These are phyloP conservation scores for Rhodotorula taiwanensis DNA, from an alignment of 768 basidiomycete genomes.

Conservation along the genomic window DNA sequence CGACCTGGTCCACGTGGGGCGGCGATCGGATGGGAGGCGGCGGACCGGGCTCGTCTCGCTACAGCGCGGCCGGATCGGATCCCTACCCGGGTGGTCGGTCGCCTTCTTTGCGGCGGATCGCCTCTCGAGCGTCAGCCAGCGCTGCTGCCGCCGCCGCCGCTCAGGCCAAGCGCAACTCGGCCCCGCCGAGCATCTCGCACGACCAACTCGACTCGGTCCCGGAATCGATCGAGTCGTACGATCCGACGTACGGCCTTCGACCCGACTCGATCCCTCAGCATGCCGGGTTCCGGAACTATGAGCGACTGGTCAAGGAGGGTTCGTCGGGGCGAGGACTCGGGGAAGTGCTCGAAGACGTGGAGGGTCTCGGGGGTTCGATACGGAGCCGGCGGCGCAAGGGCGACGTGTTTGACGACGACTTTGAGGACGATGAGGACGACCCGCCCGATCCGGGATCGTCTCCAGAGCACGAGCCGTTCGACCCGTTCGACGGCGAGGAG, in stretches of 20 bases:
- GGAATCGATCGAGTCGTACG: conserved; percentile 71
- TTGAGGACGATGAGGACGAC: too few relatives aligned
- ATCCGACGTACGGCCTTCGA: conserved; percentile 91
- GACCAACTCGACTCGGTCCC: conserved; percentile 48
- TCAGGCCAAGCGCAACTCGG: too few relatives aligned
- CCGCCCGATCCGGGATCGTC: conserved; percentile 9
- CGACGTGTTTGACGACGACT: background rate
- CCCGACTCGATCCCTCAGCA: conserved; percentile 84
- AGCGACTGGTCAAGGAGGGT: conserved; percentile 54
- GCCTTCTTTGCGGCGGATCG: background rate
- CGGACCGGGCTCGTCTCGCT: background rate
- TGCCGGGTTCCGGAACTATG: conserved; percentile 70
- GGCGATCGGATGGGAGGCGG: background rate
- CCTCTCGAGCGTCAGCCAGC: too few relatives aligned
- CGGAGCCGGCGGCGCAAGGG: background rate
- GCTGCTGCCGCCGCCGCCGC: too few relatives aligned
- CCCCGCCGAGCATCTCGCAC: conserved; percentile 15
- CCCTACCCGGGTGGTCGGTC: background rate
- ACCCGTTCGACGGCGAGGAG: conserved; percentile 13
- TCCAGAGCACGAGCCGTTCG: conserved; percentile 8
- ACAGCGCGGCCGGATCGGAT: background rate
- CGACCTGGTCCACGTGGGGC: conserved; percentile 28
- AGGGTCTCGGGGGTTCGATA: conserved; percentile 23
- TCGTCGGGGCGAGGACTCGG: conserved; percentile 44
- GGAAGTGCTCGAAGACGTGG: conserved; percentile 40